Percentiles rank a stretch among this genome's conserved stretches.
Evolutionary conservation across 495 filamentous ascomycete species (phyloP).

Genomic region (Elaphomyces granulatus): DNA sequence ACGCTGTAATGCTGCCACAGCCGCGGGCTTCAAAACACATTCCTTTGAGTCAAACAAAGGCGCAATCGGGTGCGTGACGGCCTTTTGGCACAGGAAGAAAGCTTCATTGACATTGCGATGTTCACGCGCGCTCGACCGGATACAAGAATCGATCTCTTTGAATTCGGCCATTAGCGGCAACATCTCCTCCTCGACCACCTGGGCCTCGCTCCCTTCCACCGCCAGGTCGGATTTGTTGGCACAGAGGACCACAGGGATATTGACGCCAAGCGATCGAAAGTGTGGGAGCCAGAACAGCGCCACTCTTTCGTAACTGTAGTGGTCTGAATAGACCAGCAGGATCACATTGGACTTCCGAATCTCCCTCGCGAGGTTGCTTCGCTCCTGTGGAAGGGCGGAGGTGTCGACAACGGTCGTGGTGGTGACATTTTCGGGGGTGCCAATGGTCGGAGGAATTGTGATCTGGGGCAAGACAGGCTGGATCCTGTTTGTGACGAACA

Average conservation of each 20-base stretch:
- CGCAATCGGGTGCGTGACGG: constrained; percentile 95
- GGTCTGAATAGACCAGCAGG: constrained; percentile 91
- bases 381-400: constrained; percentile 85
- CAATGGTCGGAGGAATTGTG: constrained; percentile 76
- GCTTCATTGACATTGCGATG: constrained; percentile 93
- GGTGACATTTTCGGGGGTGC: constrained; percentile 86
- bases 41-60: constrained; percentile 96
- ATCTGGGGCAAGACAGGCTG: constrained; percentile 88
- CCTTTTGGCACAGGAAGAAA: constrained; percentile 95
- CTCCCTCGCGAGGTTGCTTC: constrained; percentile 75
- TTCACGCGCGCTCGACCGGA: constrained; percentile 86
- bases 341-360: constrained; percentile 96
- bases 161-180: constrained; percentile 96
- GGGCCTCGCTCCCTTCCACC: constrained; percentile 50
- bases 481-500: constrained; percentile 86
- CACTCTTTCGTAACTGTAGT: constrained; percentile 96
- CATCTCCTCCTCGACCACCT: constrained; percentile 94
- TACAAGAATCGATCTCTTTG: constrained; percentile 96
- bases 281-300: constrained; percentile 96
- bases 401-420: constrained; percentile 95
- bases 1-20: constrained; percentile 67
- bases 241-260: constrained; percentile 94
- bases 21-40: constrained; percentile 70
- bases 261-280: constrained; percentile 91
- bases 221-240: constrained; percentile 90